These are phyloP conservation scores for Kwoniella pini DNA, from an alignment of 768 basidiomycete species.

Conservation along the genomic window DNA sequence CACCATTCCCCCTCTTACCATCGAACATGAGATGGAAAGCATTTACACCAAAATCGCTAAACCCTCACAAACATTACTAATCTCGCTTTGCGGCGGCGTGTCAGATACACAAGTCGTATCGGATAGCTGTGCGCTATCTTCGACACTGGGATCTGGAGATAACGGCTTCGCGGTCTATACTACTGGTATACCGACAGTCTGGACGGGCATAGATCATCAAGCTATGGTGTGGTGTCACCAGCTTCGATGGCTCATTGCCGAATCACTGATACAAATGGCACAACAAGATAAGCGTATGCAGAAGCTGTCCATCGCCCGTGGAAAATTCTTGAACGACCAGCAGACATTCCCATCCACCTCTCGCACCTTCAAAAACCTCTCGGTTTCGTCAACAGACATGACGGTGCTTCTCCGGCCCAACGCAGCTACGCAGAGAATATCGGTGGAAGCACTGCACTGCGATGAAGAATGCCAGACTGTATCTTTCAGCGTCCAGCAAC, in stretches of 20 bases:
- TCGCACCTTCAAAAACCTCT: not conserved
- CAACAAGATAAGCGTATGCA: not conserved
- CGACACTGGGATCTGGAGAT: constrained; percentile 60
- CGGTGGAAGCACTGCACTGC: not conserved
- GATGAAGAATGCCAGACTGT: not conserved
- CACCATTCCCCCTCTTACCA: constrained; percentile 78
- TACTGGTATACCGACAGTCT: constrained; percentile 81
- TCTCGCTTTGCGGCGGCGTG: constrained; percentile 88
- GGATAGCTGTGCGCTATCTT: constrained; percentile 74
- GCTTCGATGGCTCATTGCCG: constrained; percentile 83
- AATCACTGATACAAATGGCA: constrained; percentile 67
- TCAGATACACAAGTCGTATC: constrained; percentile 90
- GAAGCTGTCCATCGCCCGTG: constrained; percentile 9
- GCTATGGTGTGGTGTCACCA: constrained; percentile 99
- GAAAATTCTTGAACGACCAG: constrained; percentile 5
- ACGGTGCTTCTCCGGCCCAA: not conserved
- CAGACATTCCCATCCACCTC: not conserved
- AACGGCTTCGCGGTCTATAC: constrained; percentile 66
- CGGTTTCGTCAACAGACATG: constrained; percentile 10
- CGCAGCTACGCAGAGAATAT: not conserved
- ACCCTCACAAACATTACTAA: constrained; percentile 62
- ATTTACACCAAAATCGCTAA: constrained; percentile 62
- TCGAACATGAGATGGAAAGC: constrained; percentile 75
- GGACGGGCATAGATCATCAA: constrained; percentile 92
- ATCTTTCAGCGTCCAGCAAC: not conserved